Percentiles rank a stretch among this genome's conserved stretches.
Evolutionary conservation across 805 yeast species (phyloP).

Genomic region (Metschnikowia dekortorum): DNA sequence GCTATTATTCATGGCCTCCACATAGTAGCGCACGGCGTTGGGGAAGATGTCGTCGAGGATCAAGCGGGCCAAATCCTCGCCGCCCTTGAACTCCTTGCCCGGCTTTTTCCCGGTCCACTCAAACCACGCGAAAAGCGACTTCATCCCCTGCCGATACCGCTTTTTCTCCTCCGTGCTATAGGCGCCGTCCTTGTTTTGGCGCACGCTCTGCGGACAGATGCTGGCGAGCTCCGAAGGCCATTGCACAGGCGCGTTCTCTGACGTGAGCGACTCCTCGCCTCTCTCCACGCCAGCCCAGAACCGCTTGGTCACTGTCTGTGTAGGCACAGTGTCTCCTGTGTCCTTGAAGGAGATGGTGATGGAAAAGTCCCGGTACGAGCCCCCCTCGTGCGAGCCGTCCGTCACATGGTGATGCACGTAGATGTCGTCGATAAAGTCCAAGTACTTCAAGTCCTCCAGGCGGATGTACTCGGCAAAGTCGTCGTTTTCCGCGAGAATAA

Average conservation of each 20-base stretch:
- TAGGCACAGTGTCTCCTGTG: conserved; percentile 38
- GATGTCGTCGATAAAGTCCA: conserved; percentile 64
- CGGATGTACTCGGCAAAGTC: conserved; percentile 79
- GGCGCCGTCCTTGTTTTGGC: conserved; percentile 27
- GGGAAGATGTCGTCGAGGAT: conserved; percentile 80
- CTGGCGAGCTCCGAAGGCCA: conserved; percentile 68
- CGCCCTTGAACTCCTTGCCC: conserved; percentile 72
- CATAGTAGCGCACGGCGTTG: conserved; percentile 76
- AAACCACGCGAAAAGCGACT: conserved; percentile 84
- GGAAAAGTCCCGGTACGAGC: conserved; percentile 51
- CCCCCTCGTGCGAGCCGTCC: conserved; percentile 21
- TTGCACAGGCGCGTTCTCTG: conserved; percentile 49
- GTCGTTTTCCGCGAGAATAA: conserved; percentile 76
- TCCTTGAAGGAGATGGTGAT: conserved; percentile 53
- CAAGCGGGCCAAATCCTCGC: conserved; percentile 70
- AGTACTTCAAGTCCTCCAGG: conserved; percentile 69
- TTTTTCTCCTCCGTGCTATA: conserved; percentile 52
- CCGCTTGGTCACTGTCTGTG: conserved; percentile 56
- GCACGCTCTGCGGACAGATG: conserved; percentile 52
- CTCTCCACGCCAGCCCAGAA: conserved; percentile 48
- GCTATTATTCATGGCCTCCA: conserved; percentile 62
- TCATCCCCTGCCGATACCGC: conserved; percentile 66
- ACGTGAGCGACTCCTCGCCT: conserved; percentile 52
- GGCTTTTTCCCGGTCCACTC: conserved; percentile 77
- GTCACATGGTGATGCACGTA: conserved; percentile 51